phyloP scores from a whole-genome alignment of 805 yeast species.

The Ogataea angusta region DNA sequence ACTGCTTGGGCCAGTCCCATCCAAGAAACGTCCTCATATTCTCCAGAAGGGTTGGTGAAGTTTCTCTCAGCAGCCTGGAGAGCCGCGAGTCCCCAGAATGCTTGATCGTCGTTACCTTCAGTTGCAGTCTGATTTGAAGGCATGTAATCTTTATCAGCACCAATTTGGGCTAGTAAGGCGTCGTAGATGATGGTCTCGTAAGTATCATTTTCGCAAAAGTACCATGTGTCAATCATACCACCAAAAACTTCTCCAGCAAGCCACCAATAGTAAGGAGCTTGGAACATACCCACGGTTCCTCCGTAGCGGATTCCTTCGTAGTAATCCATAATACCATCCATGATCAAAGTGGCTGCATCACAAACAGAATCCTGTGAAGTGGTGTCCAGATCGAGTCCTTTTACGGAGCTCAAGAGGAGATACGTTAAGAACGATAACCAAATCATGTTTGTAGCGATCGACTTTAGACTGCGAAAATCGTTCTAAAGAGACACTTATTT shows the following conservation, averaged over 20 bases:
- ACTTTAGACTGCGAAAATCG: neutral
- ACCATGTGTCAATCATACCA: constrained; percentile 68
- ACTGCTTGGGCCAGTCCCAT: constrained; percentile 78
- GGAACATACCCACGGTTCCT: constrained; percentile 69
- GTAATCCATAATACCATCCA: constrained; percentile 76
- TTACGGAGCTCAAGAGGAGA: neutral
- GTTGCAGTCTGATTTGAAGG: constrained; percentile 80
- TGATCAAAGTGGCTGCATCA: constrained; percentile 56
- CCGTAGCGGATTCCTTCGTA: constrained; percentile 66
- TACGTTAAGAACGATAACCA: neutral
- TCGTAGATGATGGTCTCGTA: constrained; percentile 53
- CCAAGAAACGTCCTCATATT: constrained; percentile 43
- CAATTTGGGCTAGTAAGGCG: constrained; percentile 66
- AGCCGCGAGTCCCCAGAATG: constrained; percentile 86
- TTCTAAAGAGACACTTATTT: neutral
- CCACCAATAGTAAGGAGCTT: constrained; percentile 85
- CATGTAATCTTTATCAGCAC: constrained; percentile 61
- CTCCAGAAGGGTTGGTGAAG: constrained; percentile 66
- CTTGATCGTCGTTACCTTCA: constrained; percentile 94
- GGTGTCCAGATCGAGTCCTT: constrained; percentile 15
- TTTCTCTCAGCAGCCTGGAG: constrained; percentile 83
- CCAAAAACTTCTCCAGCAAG: constrained; percentile 83
- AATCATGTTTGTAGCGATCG: neutral
- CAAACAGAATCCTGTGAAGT: constrained; percentile 28
- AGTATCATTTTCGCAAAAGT: constrained; percentile 64